Base-by-base conservation (phyloP, 2,329 filamentous ascomycete genomes). In the Neoarthrinium moseri region DNA sequence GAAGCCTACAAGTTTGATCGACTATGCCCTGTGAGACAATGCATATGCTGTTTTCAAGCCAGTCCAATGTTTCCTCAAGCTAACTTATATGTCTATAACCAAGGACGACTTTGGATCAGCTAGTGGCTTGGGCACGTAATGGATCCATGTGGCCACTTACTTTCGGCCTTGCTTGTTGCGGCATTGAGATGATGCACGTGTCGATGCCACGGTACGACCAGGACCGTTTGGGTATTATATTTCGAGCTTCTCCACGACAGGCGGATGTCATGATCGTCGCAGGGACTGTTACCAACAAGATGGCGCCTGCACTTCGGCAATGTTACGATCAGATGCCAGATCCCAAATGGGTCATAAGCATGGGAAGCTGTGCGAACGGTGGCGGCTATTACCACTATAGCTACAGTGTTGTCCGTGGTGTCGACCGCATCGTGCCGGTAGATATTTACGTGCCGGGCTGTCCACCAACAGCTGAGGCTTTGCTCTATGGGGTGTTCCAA, bases 311-410 rank as follows among this genome's bases (percentile, higher is more conserved):
- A 3, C 62, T 86, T 46, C 69, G 83, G 52, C 78, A 81, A 56
- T 73, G 83, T 29, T 86, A 86, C 59, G 83, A 86, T 52, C 83
- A 85, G 62, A 85, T 85, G 81, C 81, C 82, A 0, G 81, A 85
- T 20, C 81, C 81, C 0, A 67, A 74, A 50, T 84, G 80, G 80
- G 67, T 75, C 18, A 80, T 87, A 53, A 84, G 79, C 55, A 87
- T 87, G 83, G 84, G 84, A 6, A 83, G 77, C 46, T 87, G 84
- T 59, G 83, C 84, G 21, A 87, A 87, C 59, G 83, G 84, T 18
- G 84, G 84, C 46, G 84, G 84, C 12, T 87, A 88, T 64, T 88
- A 88, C 64, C 84, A 88, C 62, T 87, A 87, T 66, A 84, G 80
- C 59, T 88, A 88, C 65, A 78, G 72, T 41, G 83, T 87, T 12